Evolutionary conservation across 2,329 filamentous ascomycete genomes (phyloP).

Genomic region (Monosporascus sp.): DNA sequence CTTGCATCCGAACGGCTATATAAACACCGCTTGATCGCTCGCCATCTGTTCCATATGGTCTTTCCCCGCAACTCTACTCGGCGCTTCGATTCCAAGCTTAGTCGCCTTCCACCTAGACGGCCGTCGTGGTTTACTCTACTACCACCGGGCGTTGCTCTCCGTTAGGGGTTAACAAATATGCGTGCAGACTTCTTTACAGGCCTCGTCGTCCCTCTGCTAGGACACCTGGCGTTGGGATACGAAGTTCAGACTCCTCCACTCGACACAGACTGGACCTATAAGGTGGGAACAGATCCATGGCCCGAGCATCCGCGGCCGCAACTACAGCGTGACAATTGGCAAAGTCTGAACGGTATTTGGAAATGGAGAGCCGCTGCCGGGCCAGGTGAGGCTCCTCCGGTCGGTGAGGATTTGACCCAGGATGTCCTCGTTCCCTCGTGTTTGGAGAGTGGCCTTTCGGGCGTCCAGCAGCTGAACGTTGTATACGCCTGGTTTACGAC

Average conservation of each 20-base stretch:
- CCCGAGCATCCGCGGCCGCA: slow-evolving; percentile 55
- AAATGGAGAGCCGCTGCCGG: slow-evolving; percentile 38
- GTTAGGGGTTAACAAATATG: not conserved
- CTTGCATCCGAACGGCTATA: not conserved
- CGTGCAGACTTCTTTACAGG: not conserved
- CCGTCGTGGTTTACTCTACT: not conserved
- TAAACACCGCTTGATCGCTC: not conserved
- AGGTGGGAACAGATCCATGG: slow-evolving; percentile 50
- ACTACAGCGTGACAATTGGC: slow-evolving; percentile 48
- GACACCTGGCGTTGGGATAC: slow-evolving; percentile 18
- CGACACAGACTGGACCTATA: slow-evolving; percentile 48
- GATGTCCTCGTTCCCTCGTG: slow-evolving; percentile 41
- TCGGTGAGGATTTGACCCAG: slow-evolving; percentile 23
- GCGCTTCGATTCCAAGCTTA: not conserved
- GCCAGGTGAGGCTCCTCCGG: slow-evolving; percentile 12
- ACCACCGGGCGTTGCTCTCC: not conserved
- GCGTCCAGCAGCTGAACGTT: slow-evolving; percentile 38
- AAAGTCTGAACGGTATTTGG: slow-evolving; percentile 56
- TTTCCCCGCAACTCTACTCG: not conserved
- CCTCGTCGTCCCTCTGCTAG: not conserved
- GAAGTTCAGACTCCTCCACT: slow-evolving; percentile 35
- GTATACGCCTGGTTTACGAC: slow-evolving; percentile 47
- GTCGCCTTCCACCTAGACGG: not conserved
- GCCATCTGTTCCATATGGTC: not conserved
- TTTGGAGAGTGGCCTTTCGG: slow-evolving; percentile 43